Base-by-base conservation (phyloP, 371 early-diverging fungal genomes). In the Mucor piriformis region DNA sequence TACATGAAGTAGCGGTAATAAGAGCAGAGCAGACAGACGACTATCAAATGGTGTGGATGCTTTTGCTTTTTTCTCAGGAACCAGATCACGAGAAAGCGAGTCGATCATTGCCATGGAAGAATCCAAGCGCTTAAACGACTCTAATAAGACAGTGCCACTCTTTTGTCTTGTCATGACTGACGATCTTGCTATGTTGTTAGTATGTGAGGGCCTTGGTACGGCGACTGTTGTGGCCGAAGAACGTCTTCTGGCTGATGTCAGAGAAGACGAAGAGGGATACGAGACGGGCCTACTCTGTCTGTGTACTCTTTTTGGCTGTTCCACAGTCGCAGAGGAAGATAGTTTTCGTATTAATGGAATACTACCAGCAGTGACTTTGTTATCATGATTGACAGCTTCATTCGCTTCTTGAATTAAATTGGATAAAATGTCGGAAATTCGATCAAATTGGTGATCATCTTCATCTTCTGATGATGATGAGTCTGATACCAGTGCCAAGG, bases 351-450 rank as follows among this genome's bases (percentile, higher is more conserved):
- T 29, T 24, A 63, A 16, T n/a, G 63, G 63, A 46, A 63, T 50
- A 44, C 51, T 43, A 25, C 33, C 27, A 18, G 15, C 27, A 33
- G 43, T 16, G 5, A 3, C 11, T 21, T 16, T 18, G 1, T 23
- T 35, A 2, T 56, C 53, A 25, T 61, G 52, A 35, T 67, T 47
- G 20, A 65, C 63, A 47, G 69, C 69, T 46, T 69, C 59, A 16
- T 66, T 69, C 23, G 69, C 69, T 54, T 69, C 69, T 44, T 69
- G 56, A 20, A 69, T 61, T 3, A 69, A 37, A 16, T 48, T 61
- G n/a, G 61, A 66, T 27, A 69, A 38, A 29, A 70, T 69, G 29
- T 57, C 74, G 8, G 69, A 64, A 48, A 69, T 64, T 33, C 61
- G 52, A 54, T 69, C 69, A 18, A 69, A 50, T 37, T 66, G 49